Evolutionary conservation across 306 rosid species (phyloP), one percentile per base, ranked within the genome.

Genomic region (Macrotyloma uniflorum): DNA sequence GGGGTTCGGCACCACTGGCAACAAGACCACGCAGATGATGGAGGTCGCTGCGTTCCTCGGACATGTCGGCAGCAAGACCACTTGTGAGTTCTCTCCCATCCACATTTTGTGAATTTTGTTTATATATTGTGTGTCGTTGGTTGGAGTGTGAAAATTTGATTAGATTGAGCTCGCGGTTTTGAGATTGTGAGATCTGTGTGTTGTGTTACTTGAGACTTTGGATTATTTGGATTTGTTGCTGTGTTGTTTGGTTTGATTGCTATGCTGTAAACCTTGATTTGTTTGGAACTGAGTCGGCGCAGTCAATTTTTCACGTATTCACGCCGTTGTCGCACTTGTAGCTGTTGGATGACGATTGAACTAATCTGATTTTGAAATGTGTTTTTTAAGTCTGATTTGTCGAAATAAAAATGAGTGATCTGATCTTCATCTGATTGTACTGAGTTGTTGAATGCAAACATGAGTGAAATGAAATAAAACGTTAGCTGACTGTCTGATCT

Each of bases 1-100:
- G 19, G 99, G 99, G 0, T 95, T 95, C 13, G 91, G 99, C 18
- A 95, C 99, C 80, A 93, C 98, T 6, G 99, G 99, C 0, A 87
- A 86, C 15, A 91, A 93, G 83, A 79, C 74, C 2, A 58, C 16
- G 73, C 93, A 91, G 90, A 91, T 95, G 99, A 89, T 61, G 87
- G 99, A 95, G 82, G 16, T 95, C 45, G 96, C 98, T 0, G 99
- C 99, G 0, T 95, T 95, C 67, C 87, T 95, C 1, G 98, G 90
- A 30, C 99, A 95, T 15, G 98, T 95, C 18, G 99, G 96, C 74
- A 57, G 88, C 86, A 84, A 90, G 83, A 95, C 99, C 19, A 70
- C 99, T 67, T 95, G 99, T 95, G 70, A 86, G 93, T 78, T 4
- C 1, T 53, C 18, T 38, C 53, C 47, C 15, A 2, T 58, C 4